Percentiles rank a stretch among this genome's conserved stretches.
Evolutionary conservation across 345 rosid species (phyloP).

Genomic region (Eucalyptus victrix): DNA sequence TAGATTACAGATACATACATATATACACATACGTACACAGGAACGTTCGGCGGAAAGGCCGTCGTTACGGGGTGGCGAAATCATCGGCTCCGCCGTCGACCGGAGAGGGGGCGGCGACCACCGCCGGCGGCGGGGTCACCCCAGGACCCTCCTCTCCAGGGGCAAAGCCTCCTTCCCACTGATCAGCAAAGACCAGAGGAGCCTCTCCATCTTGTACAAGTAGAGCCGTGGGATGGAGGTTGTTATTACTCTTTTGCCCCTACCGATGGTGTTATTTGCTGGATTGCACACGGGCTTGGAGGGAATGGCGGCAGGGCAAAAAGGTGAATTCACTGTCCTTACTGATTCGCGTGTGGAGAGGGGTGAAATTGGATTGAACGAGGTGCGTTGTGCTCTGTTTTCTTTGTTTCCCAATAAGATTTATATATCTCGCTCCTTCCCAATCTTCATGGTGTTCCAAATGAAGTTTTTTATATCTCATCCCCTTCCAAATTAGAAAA

Average conservation of each 20-base stretch:
- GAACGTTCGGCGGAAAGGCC: not conserved
- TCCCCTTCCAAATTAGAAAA: not conserved
- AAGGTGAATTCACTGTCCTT: not conserved
- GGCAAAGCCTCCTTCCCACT: not conserved
- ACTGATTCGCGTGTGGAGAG: not conserved
- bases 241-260: not conserved
- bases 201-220: not conserved
- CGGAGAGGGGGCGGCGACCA: not conserved
- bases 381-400: not conserved
- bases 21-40: not conserved
- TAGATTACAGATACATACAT: not conserved
- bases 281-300: not conserved
- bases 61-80: not conserved
- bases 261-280: not conserved
- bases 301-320: not conserved
- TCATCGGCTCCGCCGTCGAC: not conserved
- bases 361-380: not conserved
- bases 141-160: not conserved
- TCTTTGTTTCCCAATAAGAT: not conserved
- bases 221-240: not conserved
- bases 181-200: fast-evolving
- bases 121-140: not conserved
- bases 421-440: not conserved
- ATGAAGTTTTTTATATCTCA: not conserved
- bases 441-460: not conserved